Conservation (phyloP, 176 grass and related monocot genomes). For the Zizania latifolia region DNA sequence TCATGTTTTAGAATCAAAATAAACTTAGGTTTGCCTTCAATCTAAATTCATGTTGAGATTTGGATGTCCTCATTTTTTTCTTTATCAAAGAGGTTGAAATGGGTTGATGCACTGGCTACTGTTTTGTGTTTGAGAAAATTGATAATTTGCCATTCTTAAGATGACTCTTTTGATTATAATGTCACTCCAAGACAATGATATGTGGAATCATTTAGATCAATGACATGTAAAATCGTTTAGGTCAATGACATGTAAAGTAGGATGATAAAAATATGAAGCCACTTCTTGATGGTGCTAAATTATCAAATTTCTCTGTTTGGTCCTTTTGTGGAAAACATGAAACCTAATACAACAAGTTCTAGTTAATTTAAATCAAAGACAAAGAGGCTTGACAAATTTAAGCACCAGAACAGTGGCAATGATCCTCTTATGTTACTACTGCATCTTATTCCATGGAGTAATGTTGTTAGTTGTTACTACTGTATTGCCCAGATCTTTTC, state of each 20-base stretch:
- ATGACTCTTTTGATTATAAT: too few species aligned
- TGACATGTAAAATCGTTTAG: too few species aligned
- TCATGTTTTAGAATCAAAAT: not conserved
- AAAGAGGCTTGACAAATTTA: not conserved
- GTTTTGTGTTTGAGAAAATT: too few species aligned
- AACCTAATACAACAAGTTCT: too few species aligned
- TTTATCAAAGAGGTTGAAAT: not conserved
- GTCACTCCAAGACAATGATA: too few species aligned
- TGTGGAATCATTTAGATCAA: too few species aligned
- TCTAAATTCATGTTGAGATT: not conserved
- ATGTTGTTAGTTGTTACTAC: not conserved
- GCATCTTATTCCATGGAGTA: not conserved
- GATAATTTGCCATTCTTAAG: too few species aligned
- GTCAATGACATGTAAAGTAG: too few species aligned
- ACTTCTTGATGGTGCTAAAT: too few species aligned
- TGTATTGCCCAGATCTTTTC: not conserved
- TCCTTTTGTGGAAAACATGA: not conserved
- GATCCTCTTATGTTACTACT: not conserved
- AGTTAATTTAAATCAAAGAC: not conserved
- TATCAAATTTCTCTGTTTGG: too few species aligned
- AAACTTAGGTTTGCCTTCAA: not conserved
- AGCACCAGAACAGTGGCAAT: not conserved
- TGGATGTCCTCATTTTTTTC: too few species aligned
- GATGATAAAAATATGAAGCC: too few species aligned
- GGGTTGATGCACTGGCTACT: not conserved